Base-by-base conservation (phyloP, 2,329 filamentous ascomycete genomes). In the Lachnellula subtilissima region DNA sequence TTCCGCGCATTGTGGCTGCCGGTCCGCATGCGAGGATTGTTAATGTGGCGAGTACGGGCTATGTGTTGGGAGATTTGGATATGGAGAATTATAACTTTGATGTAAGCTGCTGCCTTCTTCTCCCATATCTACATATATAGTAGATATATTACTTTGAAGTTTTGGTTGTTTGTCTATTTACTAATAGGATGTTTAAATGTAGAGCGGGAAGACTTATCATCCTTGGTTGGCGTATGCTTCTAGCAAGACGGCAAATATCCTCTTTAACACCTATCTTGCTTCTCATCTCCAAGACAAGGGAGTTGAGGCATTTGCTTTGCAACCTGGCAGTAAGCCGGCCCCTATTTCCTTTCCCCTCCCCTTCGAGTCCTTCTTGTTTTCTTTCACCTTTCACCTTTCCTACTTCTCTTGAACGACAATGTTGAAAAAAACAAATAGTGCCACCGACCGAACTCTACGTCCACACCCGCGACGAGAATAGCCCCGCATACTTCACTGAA, bases 41-140 rank as follows among this genome's bases (percentile, higher is more conserved):
- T 43, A 67, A 70, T 0, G 64, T 81, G 1, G 70, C 75, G 0
- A 77, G 75, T 2, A 59, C 70, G 1, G 77, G 63, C 1, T 79
- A 82, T 60, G 69, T 72, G n/a, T 56, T 63, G 3, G 62, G 62
- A 1, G 74, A 75, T 7, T 56, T 83, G 0, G 76, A 77, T 52
- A 75, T 71, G 0, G 59, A 59, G 8, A 51, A 57, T 32, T 42
- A 53, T 14, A 60, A 63, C 39, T 60, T 58, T 14, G 17, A 53
- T 19, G 50, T 53, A 47, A 23, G 15, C 23, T 15, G 22, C 8
- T 48, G 9, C 4, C 37, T 7, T 70, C 64, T 55, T 69, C 70
- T 39, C 25, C 25, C 7, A 8, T 4, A 25, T 25, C 7, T 25
- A 25, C 7, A 22, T 22, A 22, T 22, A 22, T 4, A 4, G 22